Evolutionary conservation across 441 rosid species (phyloP), one percentile per base, ranked within the genome.

Genomic region (Adansonia rubrostipa): DNA sequence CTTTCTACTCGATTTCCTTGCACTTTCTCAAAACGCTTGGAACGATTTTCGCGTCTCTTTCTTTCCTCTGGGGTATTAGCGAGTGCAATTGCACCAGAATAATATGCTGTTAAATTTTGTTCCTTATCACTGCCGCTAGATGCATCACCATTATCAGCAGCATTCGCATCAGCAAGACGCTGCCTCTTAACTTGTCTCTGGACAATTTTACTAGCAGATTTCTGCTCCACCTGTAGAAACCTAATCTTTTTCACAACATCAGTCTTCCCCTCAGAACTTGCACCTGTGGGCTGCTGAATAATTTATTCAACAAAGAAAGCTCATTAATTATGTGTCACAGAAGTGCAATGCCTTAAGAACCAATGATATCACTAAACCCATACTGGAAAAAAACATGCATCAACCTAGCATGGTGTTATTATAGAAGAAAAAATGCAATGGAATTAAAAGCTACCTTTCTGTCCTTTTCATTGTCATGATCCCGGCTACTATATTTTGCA

Each of bases 91-190:
- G 95, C 92, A 83, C 93, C 85, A 72, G 99, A 88, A 86, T 92
- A 88, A 82, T 87, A 91, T 58, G 91, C 86, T 50, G 94, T 85
- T 83, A 91, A 87, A 82, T 79, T 84, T 73, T 84, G 90, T 33
- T 97, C 99, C 89, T 88, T 89, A 75, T 95, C 99, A 90, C 98
- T 95, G 72, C 92, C 98, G 87, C 99, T 97, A 72, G 99, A 97
- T 64, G 86, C 93, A 80, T 90, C 97, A 78, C 88, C 94, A 78
- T 90, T 90, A 79, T 87, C 86, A 67, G 89, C 82, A 78, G 79
- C 80, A 84, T 67, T 82, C 15, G 74, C 86, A 87, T 88, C 83
- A 65, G 84, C 83, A 73, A 88, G 81, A 45, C 96, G 92, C 84
- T 92, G 99, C 84, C 89, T 96, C 92, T 97, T 95, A 36, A 74